phyloP scores from a whole-genome alignment of 768 basidiomycete genomes.

The Cyclocybe aegerita region DNA sequence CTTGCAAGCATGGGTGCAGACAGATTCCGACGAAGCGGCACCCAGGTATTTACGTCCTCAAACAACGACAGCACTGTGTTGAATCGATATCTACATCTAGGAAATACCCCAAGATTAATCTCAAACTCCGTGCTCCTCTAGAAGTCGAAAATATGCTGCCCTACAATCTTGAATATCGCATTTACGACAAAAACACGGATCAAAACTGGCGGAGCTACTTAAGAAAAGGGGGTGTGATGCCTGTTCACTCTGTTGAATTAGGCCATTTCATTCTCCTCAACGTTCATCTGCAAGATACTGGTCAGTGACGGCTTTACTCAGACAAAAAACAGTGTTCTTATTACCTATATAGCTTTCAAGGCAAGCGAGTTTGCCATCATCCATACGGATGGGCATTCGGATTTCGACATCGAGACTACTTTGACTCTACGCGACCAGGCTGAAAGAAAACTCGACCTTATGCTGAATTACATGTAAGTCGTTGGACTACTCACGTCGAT shows the following conservation, averaged over 20 bases:
- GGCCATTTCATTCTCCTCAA: slow-evolving; percentile 88
- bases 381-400: slow-evolving; percentile 88
- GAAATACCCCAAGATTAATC: slow-evolving; percentile 79
- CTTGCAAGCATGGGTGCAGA: slow-evolving; percentile 89
- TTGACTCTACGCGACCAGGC: slow-evolving; percentile 71
- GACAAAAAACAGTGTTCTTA: neutral
- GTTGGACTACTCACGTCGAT: neutral
- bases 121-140: slow-evolving; percentile 88
- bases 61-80: neutral
- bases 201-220: slow-evolving; percentile 95
- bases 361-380: slow-evolving; percentile 98
- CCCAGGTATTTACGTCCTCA: slow-evolving; percentile 39
- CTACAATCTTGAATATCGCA: slow-evolving; percentile 92
- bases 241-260: slow-evolving; percentile 93
- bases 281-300: slow-evolving; percentile 87
- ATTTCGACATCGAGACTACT: slow-evolving; percentile 78
- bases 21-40: slow-evolving; percentile 52
- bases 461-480: slow-evolving; percentile 86
- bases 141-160: slow-evolving; percentile 96
- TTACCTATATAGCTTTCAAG: slow-evolving; percentile 65
- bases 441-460: slow-evolving; percentile 77
- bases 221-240: slow-evolving; percentile 91
- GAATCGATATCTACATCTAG: slow-evolving; percentile 34
- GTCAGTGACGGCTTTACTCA: slow-evolving; percentile 38
- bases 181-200: slow-evolving; percentile 93